Conservation (phyloP, 2,329 filamentous ascomycete genomes). For the Fusarium virguliforme region DNA sequence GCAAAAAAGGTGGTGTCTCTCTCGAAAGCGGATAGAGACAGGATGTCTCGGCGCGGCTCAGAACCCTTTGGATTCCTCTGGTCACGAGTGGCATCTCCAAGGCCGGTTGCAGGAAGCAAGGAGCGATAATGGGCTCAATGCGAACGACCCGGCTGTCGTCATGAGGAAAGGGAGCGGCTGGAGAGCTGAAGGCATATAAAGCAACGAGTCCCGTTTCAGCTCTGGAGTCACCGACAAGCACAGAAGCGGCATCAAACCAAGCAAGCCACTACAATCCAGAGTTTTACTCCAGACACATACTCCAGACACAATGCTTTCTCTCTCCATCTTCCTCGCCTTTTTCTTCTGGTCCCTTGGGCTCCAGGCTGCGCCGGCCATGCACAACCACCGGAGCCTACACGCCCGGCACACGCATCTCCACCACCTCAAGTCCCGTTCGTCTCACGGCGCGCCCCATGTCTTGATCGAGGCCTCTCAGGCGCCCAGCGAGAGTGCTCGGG, state of each 20-base stretch:
- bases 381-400: constrained; percentile 42
- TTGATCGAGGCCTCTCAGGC: constrained; percentile 29
- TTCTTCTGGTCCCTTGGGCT: constrained; percentile 46
- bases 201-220: constrained; percentile 15
- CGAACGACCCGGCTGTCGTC: constrained; percentile 33
- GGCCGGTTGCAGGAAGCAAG: constrained; percentile 32
- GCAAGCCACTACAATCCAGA: background rate
- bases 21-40: constrained; percentile 32
- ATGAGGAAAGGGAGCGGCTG: constrained; percentile 40
- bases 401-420: constrained; percentile 58
- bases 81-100: constrained; percentile 18
- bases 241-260: constrained; percentile 16
- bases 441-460: constrained; percentile 15
- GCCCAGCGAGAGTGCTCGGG: constrained; percentile 28
- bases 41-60: constrained; percentile 41
- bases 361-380: constrained; percentile 49
- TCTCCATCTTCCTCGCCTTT: constrained; percentile 41
- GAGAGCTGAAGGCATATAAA: constrained; percentile 37
- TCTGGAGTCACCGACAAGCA: constrained; percentile 20
- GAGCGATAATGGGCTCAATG: constrained; percentile 11
- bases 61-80: constrained; percentile 34
- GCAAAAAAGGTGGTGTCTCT: constrained; percentile 28
- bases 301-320: constrained; percentile 39
- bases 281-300: background rate
- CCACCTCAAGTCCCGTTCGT: constrained; percentile 29